These are phyloP conservation scores for Alternaria solani DNA, from an alignment of 2,329 filamentous ascomycete species.

Conservation along the genomic window DNA sequence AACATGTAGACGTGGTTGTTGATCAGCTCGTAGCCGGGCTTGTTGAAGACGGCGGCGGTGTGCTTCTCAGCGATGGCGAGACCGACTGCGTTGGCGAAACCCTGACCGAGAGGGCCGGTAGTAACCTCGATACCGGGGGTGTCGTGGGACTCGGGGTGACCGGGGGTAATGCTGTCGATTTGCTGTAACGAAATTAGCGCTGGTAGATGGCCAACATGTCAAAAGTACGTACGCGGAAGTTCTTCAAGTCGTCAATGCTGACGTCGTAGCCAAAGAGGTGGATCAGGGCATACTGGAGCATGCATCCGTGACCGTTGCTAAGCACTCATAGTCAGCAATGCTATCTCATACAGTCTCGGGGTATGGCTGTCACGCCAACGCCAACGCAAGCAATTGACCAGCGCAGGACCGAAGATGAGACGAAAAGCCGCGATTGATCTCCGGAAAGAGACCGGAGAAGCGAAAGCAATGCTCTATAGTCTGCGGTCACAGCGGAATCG, in stretches of 20 bases:
- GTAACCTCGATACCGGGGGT: conserved; percentile 98
- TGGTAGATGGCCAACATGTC: conserved; percentile 56
- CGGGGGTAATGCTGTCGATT: conserved; percentile 84
- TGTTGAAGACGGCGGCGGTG: conserved; percentile 92
- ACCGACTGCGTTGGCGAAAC: conserved; percentile 96
- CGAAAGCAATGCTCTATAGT: conserved; percentile 11
- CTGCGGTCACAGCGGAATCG: conserved; percentile 29
- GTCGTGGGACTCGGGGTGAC: conserved; percentile 96
- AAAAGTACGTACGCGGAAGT: conserved; percentile 82
- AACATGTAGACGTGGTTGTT: conserved; percentile 98
- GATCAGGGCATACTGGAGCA: conserved; percentile 98
- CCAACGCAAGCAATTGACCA: neutral
- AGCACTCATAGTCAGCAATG: conserved; percentile 3
- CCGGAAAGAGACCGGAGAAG: neutral
- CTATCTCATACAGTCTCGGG: neutral
- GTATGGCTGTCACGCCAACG: neutral
- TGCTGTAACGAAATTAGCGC: conserved; percentile 54
- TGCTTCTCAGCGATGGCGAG: conserved; percentile 96
- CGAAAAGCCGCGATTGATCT: neutral
- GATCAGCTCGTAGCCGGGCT: conserved; percentile 87
- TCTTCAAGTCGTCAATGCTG: conserved; percentile 90
- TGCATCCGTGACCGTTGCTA: conserved; percentile 98
- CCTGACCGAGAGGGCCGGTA: conserved; percentile 96
- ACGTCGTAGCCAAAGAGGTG: conserved; percentile 94
- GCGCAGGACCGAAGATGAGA: neutral